Conservation (phyloP, 192 early-diverging fungal genomes). For the Backusella macrospora region DNA sequence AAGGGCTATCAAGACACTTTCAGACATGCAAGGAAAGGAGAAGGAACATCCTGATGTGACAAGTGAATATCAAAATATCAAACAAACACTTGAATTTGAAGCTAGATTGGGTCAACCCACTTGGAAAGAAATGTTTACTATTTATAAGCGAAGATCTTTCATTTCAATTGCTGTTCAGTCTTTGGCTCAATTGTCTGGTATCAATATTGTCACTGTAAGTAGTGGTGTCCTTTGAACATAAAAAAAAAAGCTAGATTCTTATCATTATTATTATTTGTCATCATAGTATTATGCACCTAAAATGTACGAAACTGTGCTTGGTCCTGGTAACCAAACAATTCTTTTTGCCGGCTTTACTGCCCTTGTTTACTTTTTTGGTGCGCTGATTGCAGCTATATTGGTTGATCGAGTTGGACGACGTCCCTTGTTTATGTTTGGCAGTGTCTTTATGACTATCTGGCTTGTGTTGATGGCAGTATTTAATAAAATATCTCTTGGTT, state of each 20-base stretch:
- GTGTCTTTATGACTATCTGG: conserved; percentile 30
- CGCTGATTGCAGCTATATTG: conserved; percentile 12
- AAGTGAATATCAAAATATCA: conserved; percentile 69
- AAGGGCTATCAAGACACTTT: conserved; percentile 64
- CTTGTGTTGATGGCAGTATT: conserved; percentile 33
- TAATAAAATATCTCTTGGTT: conserved; percentile 22
- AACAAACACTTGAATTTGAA: conserved; percentile 47
- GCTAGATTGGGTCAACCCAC: conserved; percentile 37
- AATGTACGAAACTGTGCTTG: conserved; percentile 30
- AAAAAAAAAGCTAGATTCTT: neutral
- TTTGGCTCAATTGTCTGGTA: conserved; percentile 24
- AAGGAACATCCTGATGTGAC: conserved; percentile 48
- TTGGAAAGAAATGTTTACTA: conserved; percentile 43
- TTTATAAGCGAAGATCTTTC: conserved; percentile 23
- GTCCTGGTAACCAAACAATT: neutral
- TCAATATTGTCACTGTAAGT: conserved; percentile 29
- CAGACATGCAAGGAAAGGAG: conserved; percentile 10
- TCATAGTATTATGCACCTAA: conserved; percentile 34
- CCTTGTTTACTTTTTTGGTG: conserved; percentile 22
- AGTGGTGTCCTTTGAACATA: neutral
- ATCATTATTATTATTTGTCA: neutral
- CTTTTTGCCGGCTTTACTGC: conserved; percentile 27
- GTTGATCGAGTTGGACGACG: conserved; percentile 32
- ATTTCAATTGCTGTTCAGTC: conserved; percentile 31
- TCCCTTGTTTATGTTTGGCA: conserved; percentile 30